Conservation (phyloP, 768 basidiomycete species). For the Naematelia aurantialba region DNA sequence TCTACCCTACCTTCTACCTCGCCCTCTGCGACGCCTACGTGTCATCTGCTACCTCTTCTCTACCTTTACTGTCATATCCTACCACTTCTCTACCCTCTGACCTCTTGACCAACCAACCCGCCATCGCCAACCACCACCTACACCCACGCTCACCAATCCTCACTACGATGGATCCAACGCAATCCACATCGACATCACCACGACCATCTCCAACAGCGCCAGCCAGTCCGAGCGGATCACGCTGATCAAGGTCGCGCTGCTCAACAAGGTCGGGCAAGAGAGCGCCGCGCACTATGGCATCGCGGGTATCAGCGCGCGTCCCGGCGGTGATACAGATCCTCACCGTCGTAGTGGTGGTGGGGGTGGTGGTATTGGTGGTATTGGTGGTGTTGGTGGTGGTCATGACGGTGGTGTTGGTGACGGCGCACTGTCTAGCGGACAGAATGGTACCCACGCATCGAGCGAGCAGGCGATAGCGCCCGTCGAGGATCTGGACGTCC, state of each 20-base stretch:
- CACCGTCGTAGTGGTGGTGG: not conserved
- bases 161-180: not conserved
- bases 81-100: not conserved
- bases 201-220: constrained; percentile 19
- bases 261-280: constrained; percentile 37
- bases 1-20: not conserved
- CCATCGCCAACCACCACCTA: not conserved
- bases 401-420: not conserved
- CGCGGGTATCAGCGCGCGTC: too few species aligned
- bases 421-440: not conserved
- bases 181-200: too few species aligned
- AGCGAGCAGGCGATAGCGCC: too few species aligned
- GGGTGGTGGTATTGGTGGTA: not conserved
- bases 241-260: constrained; percentile 30
- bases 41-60: too few species aligned
- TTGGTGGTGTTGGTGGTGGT: not conserved
- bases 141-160: not conserved
- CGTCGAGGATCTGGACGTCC: not conserved
- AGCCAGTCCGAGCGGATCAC: constrained; percentile 39
- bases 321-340: constrained; percentile 4
- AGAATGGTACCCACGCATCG: too few species aligned
- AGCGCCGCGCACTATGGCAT: constrained; percentile 34
- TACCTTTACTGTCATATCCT: too few species aligned
- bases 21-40: too few species aligned
- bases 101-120: not conserved